Percentiles rank a stretch among this genome's conserved stretches.
These are phyloP conservation scores for Monosporascus sp. DNA, from an alignment of 2,329 filamentous ascomycete species.

Conservation along the genomic window DNA sequence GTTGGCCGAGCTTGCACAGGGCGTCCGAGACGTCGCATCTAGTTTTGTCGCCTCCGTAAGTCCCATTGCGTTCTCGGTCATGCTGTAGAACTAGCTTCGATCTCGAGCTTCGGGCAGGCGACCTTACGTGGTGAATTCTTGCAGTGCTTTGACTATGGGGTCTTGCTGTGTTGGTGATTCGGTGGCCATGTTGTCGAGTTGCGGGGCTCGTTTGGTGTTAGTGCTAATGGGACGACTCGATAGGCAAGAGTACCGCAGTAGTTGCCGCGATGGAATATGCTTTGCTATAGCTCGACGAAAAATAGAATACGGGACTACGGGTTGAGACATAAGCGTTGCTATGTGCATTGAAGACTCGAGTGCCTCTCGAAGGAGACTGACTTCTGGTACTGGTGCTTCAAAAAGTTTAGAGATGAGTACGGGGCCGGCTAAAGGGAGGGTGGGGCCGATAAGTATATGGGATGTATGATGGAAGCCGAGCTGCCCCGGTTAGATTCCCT, in stretches of 20 bases:
- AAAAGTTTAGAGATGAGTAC: neutral
- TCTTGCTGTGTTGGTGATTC: constrained; percentile 10
- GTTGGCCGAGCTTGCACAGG: constrained; percentile 42
- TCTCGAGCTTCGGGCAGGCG: neutral
- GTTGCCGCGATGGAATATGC: neutral
- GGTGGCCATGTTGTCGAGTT: constrained; percentile 13
- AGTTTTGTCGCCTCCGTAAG: constrained; percentile 5
- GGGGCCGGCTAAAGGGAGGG: neutral
- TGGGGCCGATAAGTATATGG: neutral
- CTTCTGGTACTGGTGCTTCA: neutral
- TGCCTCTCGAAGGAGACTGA: too few relatives aligned
- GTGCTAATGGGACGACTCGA: neutral
- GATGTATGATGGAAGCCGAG: too few relatives aligned
- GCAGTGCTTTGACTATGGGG: constrained; percentile 25
- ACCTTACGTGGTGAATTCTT: constrained; percentile 28
- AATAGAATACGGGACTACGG: neutral
- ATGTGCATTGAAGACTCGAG: too few relatives aligned
- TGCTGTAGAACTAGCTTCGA: too few relatives aligned
- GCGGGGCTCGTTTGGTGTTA: neutral
- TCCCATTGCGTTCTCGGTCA: too few relatives aligned
- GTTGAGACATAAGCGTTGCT: too few relatives aligned
- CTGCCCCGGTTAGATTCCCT: too few relatives aligned
- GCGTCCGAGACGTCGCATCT: constrained; percentile 49
- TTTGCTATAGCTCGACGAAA: neutral
- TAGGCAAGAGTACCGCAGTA: neutral